A percentile compares a stretch with the other conserved stretches of the same genome.
Evolutionary conservation across 345 rosid species (phyloP).

Genomic region (Salix arbutifolia): DNA sequence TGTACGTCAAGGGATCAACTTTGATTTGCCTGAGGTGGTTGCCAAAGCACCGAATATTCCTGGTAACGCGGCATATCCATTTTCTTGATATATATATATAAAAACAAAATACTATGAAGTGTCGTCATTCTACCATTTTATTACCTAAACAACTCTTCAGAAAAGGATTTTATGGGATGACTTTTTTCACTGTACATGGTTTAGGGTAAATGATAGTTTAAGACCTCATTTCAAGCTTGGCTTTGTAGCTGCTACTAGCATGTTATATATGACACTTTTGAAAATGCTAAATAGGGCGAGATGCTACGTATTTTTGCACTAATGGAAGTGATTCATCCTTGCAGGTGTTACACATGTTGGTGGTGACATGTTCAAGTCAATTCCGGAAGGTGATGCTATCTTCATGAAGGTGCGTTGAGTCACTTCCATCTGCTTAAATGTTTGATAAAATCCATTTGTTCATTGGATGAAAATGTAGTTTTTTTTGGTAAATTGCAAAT

Average conservation of each 20-base stretch:
- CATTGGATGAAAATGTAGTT: not conserved
- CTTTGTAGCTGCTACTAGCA: too few species aligned
- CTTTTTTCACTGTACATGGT: too few species aligned
- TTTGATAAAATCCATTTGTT: not conserved
- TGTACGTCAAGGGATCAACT: slow-evolving; percentile 61
- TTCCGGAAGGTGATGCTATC: slow-evolving; percentile 61
- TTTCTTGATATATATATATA: too few species aligned
- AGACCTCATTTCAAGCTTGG: too few species aligned
- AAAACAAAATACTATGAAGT: too few species aligned
- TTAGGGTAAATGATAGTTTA: too few species aligned
- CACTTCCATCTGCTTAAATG: not conserved
- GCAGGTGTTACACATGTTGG: slow-evolving; percentile 27
- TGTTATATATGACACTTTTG: too few species aligned
- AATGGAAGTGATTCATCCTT: not conserved
- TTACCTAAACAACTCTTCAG: too few species aligned
- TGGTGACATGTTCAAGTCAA: slow-evolving; percentile 29
- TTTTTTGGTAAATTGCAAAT: too few species aligned
- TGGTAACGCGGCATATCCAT: slow-evolving; percentile 28
- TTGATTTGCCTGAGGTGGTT: slow-evolving; percentile 82
- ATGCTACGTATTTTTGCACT: too few species aligned
- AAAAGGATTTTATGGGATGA: too few species aligned
- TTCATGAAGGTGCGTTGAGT: slow-evolving; percentile 65
- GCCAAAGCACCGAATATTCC: slow-evolving; percentile 67
- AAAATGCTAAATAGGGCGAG: too few species aligned
- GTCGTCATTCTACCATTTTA: not conserved